Evolutionary conservation across 2,329 filamentous ascomycete genomes (phyloP).

Genomic region (Falciphora oryzae): DNA sequence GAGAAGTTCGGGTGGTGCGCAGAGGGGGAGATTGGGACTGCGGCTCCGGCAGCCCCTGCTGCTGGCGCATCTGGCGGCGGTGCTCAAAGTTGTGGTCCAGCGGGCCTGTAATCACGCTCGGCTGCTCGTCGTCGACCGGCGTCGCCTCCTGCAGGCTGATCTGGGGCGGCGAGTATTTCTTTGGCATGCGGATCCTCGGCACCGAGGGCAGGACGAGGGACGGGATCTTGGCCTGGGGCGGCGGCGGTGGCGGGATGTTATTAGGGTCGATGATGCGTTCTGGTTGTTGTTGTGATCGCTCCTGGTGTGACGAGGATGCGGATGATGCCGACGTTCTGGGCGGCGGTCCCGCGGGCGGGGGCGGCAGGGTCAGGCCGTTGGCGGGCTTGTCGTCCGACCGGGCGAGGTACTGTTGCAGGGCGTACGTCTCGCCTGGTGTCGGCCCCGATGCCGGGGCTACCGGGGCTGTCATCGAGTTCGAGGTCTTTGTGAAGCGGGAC

Average conservation of each 20-base stretch:
- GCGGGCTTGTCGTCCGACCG: slow-evolving; percentile 21
- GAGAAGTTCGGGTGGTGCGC: not conserved
- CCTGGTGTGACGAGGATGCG: not conserved
- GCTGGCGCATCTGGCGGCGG: not conserved
- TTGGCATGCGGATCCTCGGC: slow-evolving; percentile 32
- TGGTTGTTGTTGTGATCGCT: slow-evolving; percentile 6
- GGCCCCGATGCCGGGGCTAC: not conserved
- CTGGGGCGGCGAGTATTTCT: slow-evolving; percentile 34
- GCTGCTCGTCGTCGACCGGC: slow-evolving; percentile 17
- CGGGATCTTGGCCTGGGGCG: slow-evolving; percentile 24
- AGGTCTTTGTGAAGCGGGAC: slow-evolving; percentile 7
- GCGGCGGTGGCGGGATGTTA: slow-evolving; percentile 19
- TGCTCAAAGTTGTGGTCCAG: not conserved
- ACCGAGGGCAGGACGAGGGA: slow-evolving; percentile 32
- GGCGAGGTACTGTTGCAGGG: slow-evolving; percentile 31
- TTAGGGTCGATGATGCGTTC: slow-evolving; percentile 8
- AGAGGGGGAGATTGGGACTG: not conserved
- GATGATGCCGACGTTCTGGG: not conserved
- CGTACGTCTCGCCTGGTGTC: slow-evolving; percentile 23
- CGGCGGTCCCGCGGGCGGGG: slow-evolving; percentile 16
- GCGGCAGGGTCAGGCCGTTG: slow-evolving; percentile 12
- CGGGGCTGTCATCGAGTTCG: not conserved
- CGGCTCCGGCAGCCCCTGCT: not conserved
- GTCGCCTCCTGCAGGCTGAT: slow-evolving; percentile 26
- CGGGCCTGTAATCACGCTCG: not conserved